These are phyloP conservation scores for Euclidium syriacum DNA, from an alignment of 345 rosid genomes.

Conservation along the genomic window DNA sequence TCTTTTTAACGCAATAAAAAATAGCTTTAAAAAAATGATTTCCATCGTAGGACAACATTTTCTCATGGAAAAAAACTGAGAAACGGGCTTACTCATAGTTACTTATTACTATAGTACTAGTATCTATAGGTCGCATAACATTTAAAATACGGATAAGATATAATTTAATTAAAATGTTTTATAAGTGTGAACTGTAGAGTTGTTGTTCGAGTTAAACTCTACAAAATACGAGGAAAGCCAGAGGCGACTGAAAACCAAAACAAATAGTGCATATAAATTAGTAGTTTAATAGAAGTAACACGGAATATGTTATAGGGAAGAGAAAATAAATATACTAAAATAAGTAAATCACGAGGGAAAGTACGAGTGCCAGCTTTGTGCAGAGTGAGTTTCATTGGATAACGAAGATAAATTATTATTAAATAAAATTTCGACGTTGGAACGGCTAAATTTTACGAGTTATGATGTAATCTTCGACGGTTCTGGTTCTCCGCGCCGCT, in stretches of 20 bases:
- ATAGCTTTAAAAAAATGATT: background rate
- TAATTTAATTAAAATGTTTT: background rate
- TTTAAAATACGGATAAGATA: background rate
- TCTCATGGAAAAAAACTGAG: background rate
- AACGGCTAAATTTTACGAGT: constrained; percentile 18
- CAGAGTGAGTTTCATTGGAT: constrained; percentile 28
- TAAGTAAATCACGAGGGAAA: constrained; percentile 7
- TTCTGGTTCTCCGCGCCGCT: constrained; percentile 36
- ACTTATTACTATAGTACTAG: no score
- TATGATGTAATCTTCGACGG: constrained; percentile 26
- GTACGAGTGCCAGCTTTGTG: constrained; percentile 28
- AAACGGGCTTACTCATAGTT: background rate
- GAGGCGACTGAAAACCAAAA: background rate
- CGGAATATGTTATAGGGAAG: background rate
- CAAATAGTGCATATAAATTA: constrained; percentile 1
- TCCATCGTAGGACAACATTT: background rate
- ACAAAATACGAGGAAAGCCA: background rate
- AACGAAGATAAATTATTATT: background rate
- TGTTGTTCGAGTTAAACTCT: background rate
- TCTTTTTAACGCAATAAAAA: background rate
- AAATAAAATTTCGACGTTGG: background rate
- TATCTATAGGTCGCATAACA: background rate
- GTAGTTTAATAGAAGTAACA: background rate
- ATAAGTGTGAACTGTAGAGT: constrained; percentile 9
- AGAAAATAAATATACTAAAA: background rate